These are phyloP conservation scores for Gymnopus androsaceus DNA, from an alignment of 1,284 basidiomycete genomes.

Conservation along the genomic window DNA sequence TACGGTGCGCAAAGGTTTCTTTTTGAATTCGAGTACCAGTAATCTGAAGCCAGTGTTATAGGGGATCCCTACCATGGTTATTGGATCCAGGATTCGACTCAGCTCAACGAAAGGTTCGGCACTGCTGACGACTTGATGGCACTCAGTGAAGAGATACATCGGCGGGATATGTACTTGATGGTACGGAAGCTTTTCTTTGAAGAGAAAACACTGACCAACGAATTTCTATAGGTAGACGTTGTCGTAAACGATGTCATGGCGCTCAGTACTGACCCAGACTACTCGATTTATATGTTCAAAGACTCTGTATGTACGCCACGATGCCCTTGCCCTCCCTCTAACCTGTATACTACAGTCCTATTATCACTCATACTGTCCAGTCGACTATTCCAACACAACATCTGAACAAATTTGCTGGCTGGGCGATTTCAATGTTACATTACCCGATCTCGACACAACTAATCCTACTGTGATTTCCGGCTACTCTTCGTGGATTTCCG, in stretches of 20 bases:
- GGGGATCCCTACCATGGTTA: constrained; percentile 74
- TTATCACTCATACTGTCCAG: constrained; percentile 68
- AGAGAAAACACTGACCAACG: too few relatives aligned
- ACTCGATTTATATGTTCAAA: constrained; percentile 63
- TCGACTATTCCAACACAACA: constrained; percentile 64
- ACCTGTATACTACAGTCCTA: constrained; percentile 28
- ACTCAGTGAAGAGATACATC: constrained; percentile 64
- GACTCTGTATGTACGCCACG: constrained; percentile 25
- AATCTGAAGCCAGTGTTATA: not conserved
- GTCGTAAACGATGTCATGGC: constrained; percentile 78
- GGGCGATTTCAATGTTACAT: constrained; percentile 64
- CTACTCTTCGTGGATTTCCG: constrained; percentile 63
- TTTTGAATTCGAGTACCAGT: not conserved
- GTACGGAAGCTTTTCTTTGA: too few relatives aligned
- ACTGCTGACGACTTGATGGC: constrained; percentile 68
- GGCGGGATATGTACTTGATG: constrained; percentile 77
- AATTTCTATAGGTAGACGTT: too few relatives aligned
- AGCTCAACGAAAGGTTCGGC: constrained; percentile 72
- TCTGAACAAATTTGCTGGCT: constrained; percentile 77
- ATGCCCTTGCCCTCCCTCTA: not conserved
- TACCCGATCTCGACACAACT: constrained; percentile 76
- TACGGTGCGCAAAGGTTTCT: constrained; percentile 37
- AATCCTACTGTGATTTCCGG: constrained; percentile 55
- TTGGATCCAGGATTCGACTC: constrained; percentile 63
- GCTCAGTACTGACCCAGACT: constrained; percentile 55